A percentile compares a stretch with the other conserved stretches of the same genome.
These are phyloP conservation scores for Microstegium vimineum DNA, from an alignment of 176 grass and related monocot species.

Conservation along the genomic window DNA sequence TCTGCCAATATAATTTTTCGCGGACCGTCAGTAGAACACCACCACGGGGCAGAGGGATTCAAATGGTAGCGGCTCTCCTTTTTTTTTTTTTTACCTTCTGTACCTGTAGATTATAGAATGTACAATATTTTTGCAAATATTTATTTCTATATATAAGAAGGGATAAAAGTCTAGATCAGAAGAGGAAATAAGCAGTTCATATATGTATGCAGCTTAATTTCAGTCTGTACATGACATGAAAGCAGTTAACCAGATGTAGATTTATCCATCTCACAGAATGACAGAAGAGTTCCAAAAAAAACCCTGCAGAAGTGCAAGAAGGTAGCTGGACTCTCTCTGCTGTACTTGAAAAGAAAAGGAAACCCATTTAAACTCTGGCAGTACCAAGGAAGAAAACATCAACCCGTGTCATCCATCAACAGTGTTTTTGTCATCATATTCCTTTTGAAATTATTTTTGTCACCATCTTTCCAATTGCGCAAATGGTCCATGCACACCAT, in stretches of 20 bases:
- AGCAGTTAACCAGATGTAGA: constrained; percentile 26
- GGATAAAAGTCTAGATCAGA: constrained; percentile 44
- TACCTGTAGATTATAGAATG: constrained; percentile 66
- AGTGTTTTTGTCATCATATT: constrained; percentile 26
- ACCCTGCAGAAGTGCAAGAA: background rate
- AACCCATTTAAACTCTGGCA: constrained; percentile 10
- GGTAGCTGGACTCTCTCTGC: constrained; percentile 18
- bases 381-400: constrained; percentile 25
- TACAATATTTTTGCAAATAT: constrained; percentile 64
- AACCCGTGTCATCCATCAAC: background rate
- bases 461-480: constrained; percentile 12
- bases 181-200: constrained; percentile 31
- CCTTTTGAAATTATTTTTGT: constrained; percentile 14
- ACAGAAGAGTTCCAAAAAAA: background rate
- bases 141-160: constrained; percentile 57
- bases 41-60: constrained; percentile 14
- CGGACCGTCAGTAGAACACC: background rate
- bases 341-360: constrained; percentile 12
- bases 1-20: constrained; percentile 29
- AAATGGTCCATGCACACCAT: constrained; percentile 33
- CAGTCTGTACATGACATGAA: constrained; percentile 37
- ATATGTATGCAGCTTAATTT: constrained; percentile 14
- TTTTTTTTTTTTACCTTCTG: constrained; percentile 24
- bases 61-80: background rate
- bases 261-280: background rate